phyloP scores from a whole-genome alignment of 2,329 filamentous ascomycete species.

The Diaporthe ilicicola region DNA sequence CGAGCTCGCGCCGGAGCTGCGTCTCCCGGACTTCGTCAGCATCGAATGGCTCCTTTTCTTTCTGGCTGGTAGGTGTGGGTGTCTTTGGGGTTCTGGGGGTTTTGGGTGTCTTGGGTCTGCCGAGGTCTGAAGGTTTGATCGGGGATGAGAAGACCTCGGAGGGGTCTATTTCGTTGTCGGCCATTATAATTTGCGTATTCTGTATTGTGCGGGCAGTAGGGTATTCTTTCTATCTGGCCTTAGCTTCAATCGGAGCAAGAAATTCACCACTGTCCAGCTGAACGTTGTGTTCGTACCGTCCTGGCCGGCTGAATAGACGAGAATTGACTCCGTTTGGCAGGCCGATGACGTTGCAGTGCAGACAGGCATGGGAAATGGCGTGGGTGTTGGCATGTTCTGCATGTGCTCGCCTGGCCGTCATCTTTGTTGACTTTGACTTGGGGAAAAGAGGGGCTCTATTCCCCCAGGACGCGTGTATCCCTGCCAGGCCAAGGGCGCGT shows the following conservation, averaged over 20 bases:
- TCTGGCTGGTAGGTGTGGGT: constrained; percentile 31
- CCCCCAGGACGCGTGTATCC: no score
- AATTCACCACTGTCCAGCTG: no score
- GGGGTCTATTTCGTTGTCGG: constrained; percentile 52
- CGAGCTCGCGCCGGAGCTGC: constrained; percentile 79
- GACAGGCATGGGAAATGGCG: not conserved
- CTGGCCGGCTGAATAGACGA: constrained; percentile 35
- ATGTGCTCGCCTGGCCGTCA: not conserved
- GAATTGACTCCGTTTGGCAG: constrained; percentile 5
- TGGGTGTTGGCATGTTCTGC: not conserved
- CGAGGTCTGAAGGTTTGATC: constrained; percentile 42
- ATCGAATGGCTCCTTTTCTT: constrained; percentile 61
- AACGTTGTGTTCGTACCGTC: not conserved
- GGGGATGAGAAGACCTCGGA: constrained; percentile 52
- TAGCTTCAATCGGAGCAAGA: not conserved
- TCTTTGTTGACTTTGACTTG: constrained; percentile 11
- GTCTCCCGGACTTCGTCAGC: constrained; percentile 75
- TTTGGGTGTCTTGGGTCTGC: constrained; percentile 51
- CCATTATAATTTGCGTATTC: constrained; percentile 38
- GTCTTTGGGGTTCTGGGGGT: constrained; percentile 48
- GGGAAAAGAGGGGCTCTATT: not conserved
- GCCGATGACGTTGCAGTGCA: constrained; percentile 27
- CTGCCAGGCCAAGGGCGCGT: no score
- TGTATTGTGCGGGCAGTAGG: not conserved
- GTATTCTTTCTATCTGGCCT: not conserved